Conservation (phyloP, 2,329 filamentous ascomycete species). For the Colletotrichum melonis region DNA sequence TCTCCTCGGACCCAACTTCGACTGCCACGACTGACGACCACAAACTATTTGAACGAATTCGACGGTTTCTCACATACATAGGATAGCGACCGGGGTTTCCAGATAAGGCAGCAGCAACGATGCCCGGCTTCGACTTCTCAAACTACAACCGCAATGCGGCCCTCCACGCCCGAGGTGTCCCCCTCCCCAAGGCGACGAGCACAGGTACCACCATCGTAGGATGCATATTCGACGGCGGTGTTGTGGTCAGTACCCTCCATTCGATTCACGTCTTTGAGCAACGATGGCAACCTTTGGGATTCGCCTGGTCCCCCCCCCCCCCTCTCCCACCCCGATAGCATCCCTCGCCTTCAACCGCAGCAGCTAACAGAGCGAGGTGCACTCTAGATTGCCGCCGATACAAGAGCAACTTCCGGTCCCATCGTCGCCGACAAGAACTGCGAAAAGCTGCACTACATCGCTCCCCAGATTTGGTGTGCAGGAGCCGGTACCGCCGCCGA, state of each 20-base stretch:
- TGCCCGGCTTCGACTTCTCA: conserved; percentile 99
- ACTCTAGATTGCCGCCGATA: conserved; percentile 91
- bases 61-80: not conserved
- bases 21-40: conserved; percentile 18
- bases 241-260: conserved; percentile 73
- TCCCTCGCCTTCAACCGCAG: not conserved
- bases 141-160: conserved; percentile 99
- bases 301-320: not conserved
- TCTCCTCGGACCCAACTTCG: not conserved
- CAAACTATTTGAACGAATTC: conserved; percentile 2
- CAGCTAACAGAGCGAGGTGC: conserved; percentile 10
- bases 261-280: not conserved
- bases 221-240: conserved; percentile 94
- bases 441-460: conserved; percentile 99
- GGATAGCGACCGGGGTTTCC: not conserved
- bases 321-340: conserved; percentile 21
- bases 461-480: conserved; percentile 98
- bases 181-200: conserved; percentile 96
- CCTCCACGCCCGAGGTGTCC: conserved; percentile 92
- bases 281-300: too few species aligned
- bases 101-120: conserved; percentile 57
- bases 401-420: conserved; percentile 93
- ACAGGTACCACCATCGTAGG: conserved; percentile 99
- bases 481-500: conserved; percentile 97
- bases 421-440: conserved; percentile 99